These are phyloP conservation scores for Sugiyamaella japonica DNA, from an alignment of 1,139 yeast species.

Conservation along the genomic window DNA sequence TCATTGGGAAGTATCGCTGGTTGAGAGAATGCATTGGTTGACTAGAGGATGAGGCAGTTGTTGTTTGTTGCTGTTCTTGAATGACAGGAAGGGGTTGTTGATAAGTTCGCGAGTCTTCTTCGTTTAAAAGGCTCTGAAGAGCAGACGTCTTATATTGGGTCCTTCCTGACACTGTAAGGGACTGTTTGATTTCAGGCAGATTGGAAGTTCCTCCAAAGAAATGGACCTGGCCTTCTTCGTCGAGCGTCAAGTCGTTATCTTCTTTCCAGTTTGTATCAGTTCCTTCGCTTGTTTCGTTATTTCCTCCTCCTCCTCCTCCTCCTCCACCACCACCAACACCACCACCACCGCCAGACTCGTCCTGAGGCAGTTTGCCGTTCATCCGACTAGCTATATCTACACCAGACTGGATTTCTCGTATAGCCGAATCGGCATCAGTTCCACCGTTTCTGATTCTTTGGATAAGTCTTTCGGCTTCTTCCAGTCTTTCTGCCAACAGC, in stretches of 20 bases:
- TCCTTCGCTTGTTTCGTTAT: slow-evolving; percentile 13
- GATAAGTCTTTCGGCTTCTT: slow-evolving; percentile 19
- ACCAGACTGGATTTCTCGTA: slow-evolving; percentile 22
- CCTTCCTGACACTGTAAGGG: slow-evolving; percentile 18
- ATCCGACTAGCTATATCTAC: not conserved
- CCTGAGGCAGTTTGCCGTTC: not conserved
- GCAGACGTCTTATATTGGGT: slow-evolving; percentile 19
- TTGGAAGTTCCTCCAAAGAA: slow-evolving; percentile 34
- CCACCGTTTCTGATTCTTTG: slow-evolving; percentile 24
- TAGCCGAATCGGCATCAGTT: slow-evolving; percentile 21
- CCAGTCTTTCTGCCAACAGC: slow-evolving; percentile 19
- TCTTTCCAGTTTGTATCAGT: slow-evolving; percentile 17
- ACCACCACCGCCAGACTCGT: slow-evolving; percentile 8
- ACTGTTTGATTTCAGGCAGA: slow-evolving; percentile 22
- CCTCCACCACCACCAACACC: slow-evolving; percentile 4
- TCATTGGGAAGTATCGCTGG: not conserved
- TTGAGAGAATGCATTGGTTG: not conserved
- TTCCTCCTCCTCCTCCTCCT: too few relatives aligned
- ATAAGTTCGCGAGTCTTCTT: slow-evolving; percentile 9
- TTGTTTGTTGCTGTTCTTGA: slow-evolving; percentile 2
- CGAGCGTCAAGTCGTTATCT: slow-evolving; percentile 23
- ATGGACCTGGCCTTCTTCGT: slow-evolving; percentile 32
- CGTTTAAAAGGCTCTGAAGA: slow-evolving; percentile 9
- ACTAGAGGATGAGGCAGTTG: not conserved
- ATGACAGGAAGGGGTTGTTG: not conserved